Conservation (phyloP, 2,329 filamentous ascomycete genomes). For the Sodiomyces alkalinus region DNA sequence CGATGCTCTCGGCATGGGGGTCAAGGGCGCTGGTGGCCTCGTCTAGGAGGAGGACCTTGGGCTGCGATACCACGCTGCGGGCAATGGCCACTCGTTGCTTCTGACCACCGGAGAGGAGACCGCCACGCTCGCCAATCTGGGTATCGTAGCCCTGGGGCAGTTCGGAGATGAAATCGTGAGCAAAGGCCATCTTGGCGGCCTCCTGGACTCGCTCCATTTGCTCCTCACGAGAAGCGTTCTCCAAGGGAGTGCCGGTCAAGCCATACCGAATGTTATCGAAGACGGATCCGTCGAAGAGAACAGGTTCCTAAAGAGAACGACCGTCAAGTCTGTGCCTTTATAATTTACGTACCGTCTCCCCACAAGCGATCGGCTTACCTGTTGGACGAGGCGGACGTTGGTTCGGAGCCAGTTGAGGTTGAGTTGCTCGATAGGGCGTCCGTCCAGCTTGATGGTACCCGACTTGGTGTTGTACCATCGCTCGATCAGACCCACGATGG, state of each 20-base stretch:
- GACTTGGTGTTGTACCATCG: conserved; percentile 21
- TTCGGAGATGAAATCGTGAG: conserved; percentile 29
- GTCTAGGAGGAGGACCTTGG: conserved; percentile 45
- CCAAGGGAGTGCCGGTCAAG: conserved; percentile 17
- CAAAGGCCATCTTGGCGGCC: conserved; percentile 28
- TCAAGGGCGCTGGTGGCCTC: conserved; percentile 46
- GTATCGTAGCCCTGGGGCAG: conserved; percentile 38
- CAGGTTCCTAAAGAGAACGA: no score
- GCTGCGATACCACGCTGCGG: conserved; percentile 23
- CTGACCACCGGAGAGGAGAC: conserved; percentile 49
- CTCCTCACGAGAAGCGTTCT: conserved; percentile 13
- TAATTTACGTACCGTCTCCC: no score
- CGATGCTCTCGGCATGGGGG: conserved; percentile 25
- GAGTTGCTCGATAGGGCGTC: conserved; percentile 15
- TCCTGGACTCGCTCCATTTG: conserved; percentile 23
- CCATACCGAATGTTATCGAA: conserved; percentile 36
- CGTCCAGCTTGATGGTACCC: conserved; percentile 21
- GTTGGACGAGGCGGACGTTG: conserved; percentile 22
- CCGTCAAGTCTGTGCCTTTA: no score
- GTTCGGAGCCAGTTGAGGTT: conserved; percentile 24
- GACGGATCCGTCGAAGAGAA: conserved; percentile 24
- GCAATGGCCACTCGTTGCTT: conserved; percentile 48
- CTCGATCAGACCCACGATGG: conserved; percentile 22
- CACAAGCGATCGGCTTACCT: conserved; percentile 10
- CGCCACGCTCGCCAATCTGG: conserved; percentile 42